A percentile compares a stretch with the other conserved stretches of the same genome.
These are phyloP conservation scores for Marchantia paleacea DNA, from an alignment of 225 moss, liverwort and hornwort species.

Conservation along the genomic window DNA sequence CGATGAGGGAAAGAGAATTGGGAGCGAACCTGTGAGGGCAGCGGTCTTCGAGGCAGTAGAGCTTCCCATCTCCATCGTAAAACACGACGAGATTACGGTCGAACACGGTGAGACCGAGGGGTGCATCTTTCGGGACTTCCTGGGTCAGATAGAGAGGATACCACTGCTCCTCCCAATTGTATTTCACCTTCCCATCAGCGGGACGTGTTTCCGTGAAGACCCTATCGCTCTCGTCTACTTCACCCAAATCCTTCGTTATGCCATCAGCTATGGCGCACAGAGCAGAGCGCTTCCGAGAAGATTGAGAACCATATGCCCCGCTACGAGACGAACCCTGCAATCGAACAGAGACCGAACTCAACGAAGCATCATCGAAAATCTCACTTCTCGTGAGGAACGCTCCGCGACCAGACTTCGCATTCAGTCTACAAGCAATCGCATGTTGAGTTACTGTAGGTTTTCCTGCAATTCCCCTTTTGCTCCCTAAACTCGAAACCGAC, in stretches of 20 bases:
- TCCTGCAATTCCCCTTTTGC: no score
- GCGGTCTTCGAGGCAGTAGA: conserved; percentile 84
- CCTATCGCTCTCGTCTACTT: background rate
- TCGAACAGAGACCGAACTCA: background rate
- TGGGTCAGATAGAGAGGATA: conserved; percentile 71
- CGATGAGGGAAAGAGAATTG: conserved; percentile 29
- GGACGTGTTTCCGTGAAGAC: background rate
- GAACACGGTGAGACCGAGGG: conserved; percentile 69
- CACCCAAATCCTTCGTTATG: background rate
- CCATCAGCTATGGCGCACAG: conserved; percentile 1
- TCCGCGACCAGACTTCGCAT: background rate
- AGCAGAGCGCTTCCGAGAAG: background rate
- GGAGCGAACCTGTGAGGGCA: conserved; percentile 79
- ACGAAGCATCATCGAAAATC: background rate
- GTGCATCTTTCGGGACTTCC: conserved; percentile 68
- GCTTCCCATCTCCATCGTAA: conserved; percentile 62
- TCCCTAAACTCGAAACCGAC: no score
- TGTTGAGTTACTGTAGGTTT: no score
- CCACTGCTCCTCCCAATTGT: conserved; percentile 72
- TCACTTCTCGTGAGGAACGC: background rate
- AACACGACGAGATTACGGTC: conserved; percentile 69
- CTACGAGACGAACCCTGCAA: background rate
- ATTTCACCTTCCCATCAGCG: conserved; percentile 28
- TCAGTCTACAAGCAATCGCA: no score
- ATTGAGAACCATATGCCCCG: background rate